These are phyloP conservation scores for Psilocybe azurescens DNA, from an alignment of 768 basidiomycete genomes.

Conservation along the genomic window DNA sequence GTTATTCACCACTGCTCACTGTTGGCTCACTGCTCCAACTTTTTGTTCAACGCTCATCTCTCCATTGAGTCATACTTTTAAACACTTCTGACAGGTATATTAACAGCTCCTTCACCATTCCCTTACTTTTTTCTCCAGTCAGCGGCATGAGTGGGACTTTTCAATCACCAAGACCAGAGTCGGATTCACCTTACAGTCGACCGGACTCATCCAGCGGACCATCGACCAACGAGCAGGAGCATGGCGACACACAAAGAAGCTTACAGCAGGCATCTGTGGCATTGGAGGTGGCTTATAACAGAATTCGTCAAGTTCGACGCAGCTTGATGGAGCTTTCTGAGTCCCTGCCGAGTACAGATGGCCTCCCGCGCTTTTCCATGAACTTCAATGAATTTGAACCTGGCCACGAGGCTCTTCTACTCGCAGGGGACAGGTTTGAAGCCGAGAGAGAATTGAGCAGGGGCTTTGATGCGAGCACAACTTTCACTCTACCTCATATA, in stretches of 20 bases:
- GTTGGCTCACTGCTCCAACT: no score
- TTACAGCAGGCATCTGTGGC: slow-evolving; percentile 58
- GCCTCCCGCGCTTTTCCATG: slow-evolving; percentile 13
- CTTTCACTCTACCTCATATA: not conserved
- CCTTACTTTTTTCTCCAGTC: not conserved
- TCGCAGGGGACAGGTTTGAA: not conserved
- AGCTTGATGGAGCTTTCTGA: slow-evolving; percentile 51
- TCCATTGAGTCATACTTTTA: no score
- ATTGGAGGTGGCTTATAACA: slow-evolving; percentile 58
- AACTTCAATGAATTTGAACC: slow-evolving; percentile 40
- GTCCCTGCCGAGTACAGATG: slow-evolving; percentile 28
- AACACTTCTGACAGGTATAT: no score
- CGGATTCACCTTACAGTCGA: slow-evolving; percentile 3
- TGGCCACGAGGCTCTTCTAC: slow-evolving; percentile 29
- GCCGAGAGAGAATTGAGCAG: slow-evolving; percentile 6
- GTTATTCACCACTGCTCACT: no score
- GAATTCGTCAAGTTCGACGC: slow-evolving; percentile 58
- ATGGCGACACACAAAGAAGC: slow-evolving; percentile 24
- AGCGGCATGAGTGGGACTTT: slow-evolving; percentile 12
- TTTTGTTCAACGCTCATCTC: no score
- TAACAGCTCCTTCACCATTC: no score
- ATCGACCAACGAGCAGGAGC: slow-evolving; percentile 6
- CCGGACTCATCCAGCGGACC: not conserved
- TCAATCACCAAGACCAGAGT: slow-evolving; percentile 2
- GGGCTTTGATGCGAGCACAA: not conserved